phyloP scores from a whole-genome alignment of 371 early-diverging fungal species.

The Zychaea mexicana region DNA sequence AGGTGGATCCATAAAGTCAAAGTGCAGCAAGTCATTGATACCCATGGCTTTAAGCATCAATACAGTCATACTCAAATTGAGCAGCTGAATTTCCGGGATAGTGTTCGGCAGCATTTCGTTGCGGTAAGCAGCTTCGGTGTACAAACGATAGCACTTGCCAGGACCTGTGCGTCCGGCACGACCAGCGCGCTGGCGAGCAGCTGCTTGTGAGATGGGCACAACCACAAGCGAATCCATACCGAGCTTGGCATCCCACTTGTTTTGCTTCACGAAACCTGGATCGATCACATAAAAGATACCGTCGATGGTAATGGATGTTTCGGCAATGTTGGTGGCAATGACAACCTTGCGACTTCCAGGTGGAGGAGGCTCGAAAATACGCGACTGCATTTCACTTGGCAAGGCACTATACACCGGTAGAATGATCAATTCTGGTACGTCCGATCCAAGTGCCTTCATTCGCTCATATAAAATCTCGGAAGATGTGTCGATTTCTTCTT shows the following conservation, averaged over 20 bases:
- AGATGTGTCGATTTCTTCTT: slow-evolving; percentile 97
- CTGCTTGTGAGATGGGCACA: slow-evolving; percentile 94
- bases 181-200: slow-evolving; percentile 97
- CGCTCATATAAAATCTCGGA: slow-evolving; percentile 91
- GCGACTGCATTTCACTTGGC: slow-evolving; percentile 92
- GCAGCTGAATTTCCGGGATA: slow-evolving; percentile 98
- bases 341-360: slow-evolving; percentile 94
- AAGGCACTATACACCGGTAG: slow-evolving; percentile 95
- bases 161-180: slow-evolving; percentile 98
- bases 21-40: slow-evolving; percentile 92
- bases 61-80: slow-evolving; percentile 91
- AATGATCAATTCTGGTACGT: slow-evolving; percentile 91
- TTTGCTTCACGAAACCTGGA: slow-evolving; percentile 98
- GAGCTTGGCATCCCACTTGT: slow-evolving; percentile 91
- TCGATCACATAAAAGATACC: slow-evolving; percentile 98
- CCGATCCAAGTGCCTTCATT: slow-evolving; percentile 95
- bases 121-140: slow-evolving; percentile 93
- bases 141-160: slow-evolving; percentile 96
- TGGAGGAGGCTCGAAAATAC: slow-evolving; percentile 95
- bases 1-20: slow-evolving; percentile 98
- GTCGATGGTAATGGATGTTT: slow-evolving; percentile 99
- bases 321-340: slow-evolving; percentile 99
- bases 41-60: slow-evolving; percentile 96
- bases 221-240: slow-evolving; percentile 96
- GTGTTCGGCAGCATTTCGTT: slow-evolving; percentile 96